Evolutionary conservation across 805 yeast genomes (phyloP), one percentile per base, ranked within the genome.

Genomic region (Metschnikowia koreensis): DNA sequence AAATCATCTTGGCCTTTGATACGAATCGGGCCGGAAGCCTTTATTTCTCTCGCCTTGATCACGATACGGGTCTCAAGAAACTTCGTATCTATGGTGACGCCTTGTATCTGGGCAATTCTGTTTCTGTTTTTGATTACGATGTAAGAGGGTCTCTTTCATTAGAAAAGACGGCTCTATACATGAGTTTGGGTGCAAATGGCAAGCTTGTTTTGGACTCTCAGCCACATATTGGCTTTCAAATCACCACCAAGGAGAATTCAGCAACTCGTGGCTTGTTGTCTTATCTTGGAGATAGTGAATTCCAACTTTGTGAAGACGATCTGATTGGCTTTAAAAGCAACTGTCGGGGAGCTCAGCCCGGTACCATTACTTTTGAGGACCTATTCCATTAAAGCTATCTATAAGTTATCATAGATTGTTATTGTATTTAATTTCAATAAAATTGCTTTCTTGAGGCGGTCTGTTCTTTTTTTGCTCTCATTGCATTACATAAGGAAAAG

Each of bases 231-330:
- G 48, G 48, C 7, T 46, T 46, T 38, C 48, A 29, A 16, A 7
- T 38, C 29, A 46, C 33, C 13, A 26, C 33, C 33, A 22, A 26
- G 43, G 10, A 27, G 33, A 12, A 17, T 12, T 22, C 42, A 7
- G 31, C 1, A 1, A 15, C 8, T 16, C 9, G 11, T 2, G 17
- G 38, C 6, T 28, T 37, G 16, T 38, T 46, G 48, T 27, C 38
- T 28, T 46, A 38, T 16, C n/a, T 7, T 5, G 38, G 40, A 5
- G 15, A 9, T 8, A 28, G 26, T 12, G 28, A 9, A 1, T 46
- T 46, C 12, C 48, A 46, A 31, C 38, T 46, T 17, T 46, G 48
- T 37, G 42, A n/a, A 22, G 48, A 46, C 31, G 40, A 22, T 2
- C 42, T 46, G 48, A 29, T 46, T 16, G 28, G 38, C 3, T 46